Base-by-base conservation (phyloP, 1,284 basidiomycete genomes). In the Trichosporon faecale region DNA sequence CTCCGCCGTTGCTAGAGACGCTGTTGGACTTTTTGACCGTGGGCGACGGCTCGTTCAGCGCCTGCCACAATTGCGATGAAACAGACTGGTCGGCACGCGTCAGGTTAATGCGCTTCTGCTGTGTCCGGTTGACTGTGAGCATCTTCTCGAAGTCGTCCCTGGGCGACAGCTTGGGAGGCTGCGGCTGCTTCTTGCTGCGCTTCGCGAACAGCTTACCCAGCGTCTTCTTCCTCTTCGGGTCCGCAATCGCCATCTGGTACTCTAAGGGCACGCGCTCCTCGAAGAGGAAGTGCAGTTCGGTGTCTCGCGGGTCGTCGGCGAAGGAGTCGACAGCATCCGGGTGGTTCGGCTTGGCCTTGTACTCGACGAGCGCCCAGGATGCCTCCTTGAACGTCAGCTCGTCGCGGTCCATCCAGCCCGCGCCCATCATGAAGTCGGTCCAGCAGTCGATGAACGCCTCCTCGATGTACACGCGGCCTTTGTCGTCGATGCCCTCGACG, bases 281-380 rank as follows among this genome's bases (percentile, higher is more conserved):
- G 75, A 92, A 94, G 6, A 95, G 85, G 67, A 94, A 87, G 60
- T 91, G 86, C 0, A 89, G 87, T 0, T 87, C 84, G 12, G 86
- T 82, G 0, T 85, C 87, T 18, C 89, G 86, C 0, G 88, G 89
- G 75, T 90, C 89, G 11, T 64, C 71, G 25, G 46, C 27, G 1
- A 63, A 57, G 2, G 29, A 31, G 66, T 70, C 44, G 16, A 44
- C 31, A 6, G 68, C 64, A 31, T 70, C 70, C 14, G 72, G 65
- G 23, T 69, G 67, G 6, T 67, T 69, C 2, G 80, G 76, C 31
- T 65, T 79, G 0, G 92, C 89, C 77, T 91, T 93, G 85, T 90
- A 94, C 80, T 94, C 92, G 70, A 94, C 93, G 85, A 96, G 77
- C n/a, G 91, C 92, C 92, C 93, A 95, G 77, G 92, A 92, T 73